phyloP scores from a whole-genome alignment of 148 eudicot genomes.

The Rhododendron vialii region DNA sequence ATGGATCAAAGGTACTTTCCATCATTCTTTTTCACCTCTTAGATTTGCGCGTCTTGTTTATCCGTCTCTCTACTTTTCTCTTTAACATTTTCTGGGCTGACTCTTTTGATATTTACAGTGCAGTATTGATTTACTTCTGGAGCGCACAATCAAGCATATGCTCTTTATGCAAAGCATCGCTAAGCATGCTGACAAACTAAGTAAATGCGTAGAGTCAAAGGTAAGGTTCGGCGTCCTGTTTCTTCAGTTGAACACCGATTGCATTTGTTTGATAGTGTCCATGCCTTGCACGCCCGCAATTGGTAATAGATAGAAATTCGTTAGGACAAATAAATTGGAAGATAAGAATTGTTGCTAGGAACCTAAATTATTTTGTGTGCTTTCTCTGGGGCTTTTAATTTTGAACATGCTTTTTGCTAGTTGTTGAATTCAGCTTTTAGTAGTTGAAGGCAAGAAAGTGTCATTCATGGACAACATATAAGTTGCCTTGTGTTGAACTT shows the following conservation, averaged over 20 bases:
- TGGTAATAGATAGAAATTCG: neutral
- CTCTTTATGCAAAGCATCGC: conserved; percentile 71
- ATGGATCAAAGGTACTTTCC: conserved; percentile 73
- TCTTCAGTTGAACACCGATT: neutral
- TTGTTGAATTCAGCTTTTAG: neutral
- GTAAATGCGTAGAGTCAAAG: conserved; percentile 50
- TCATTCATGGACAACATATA: neutral
- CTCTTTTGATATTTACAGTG: conserved; percentile 48
- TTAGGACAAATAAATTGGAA: neutral
- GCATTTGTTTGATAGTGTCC: neutral
- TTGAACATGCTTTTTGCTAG: neutral
- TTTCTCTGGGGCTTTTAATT: neutral
- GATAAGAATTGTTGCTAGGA: neutral
- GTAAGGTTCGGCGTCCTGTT: conserved; percentile 27
- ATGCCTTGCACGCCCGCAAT: neutral
- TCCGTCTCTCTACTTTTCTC: too few relatives aligned
- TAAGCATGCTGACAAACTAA: conserved; percentile 77
- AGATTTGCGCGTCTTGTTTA: neutral
- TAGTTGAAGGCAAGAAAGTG: neutral
- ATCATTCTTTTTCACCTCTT: neutral
- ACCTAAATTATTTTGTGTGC: neutral
- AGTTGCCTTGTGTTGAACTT: neutral
- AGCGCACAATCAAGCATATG: conserved; percentile 93
- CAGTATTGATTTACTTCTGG: conserved; percentile 91
- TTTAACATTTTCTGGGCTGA: conserved; percentile 16